Base-by-base conservation (phyloP, 139 green algal species). In the Micromonas commoda region DNA sequence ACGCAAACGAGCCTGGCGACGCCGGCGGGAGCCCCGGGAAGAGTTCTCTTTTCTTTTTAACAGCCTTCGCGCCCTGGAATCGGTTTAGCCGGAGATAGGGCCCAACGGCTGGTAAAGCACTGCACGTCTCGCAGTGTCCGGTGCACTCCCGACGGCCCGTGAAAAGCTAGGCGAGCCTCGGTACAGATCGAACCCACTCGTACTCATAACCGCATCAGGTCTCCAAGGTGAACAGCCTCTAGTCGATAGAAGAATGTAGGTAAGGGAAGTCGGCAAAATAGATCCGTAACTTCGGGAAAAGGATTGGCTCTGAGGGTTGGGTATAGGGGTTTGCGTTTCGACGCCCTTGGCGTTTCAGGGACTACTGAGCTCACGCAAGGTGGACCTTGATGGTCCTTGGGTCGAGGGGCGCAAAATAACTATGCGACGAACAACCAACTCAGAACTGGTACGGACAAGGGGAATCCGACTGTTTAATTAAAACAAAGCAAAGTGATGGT, bases 401-500 rank as follows among this genome's bases (percentile, higher is more conserved):
- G 87, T 75, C 84, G 88, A 91, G 67, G 85, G 86, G 82, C 74
- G 85, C 80, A 87, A 86, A 85, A 89, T 90, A 85, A 82, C 84
- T 90, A 85, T 80, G 86, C 87, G 84, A 89, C 83, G 85, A 96
- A 94, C 91, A 92, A 89, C 88, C 90, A 83, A 90, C 89, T 94
- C 88, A 96, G 91, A 96, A 94, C 91, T 96, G 90, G 91, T 93
- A 92, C 88, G 91, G 89, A 96, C 91, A 94, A 94, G 91, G 91
- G 91, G 91, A 93, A 93, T 96, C 91, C 89, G 91, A 96, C 91
- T 96, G 91, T 96, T 92, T 96, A 96, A 94, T 96, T 94, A 94
- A 93, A 96, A 96, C 89, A 94, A 92, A 94, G 89, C 90, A 94
- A 92, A 93, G 90, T 90, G 91, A 94, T 93, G 89, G 89, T 88